Conservation (phyloP, 805 yeast genomes). For the Ascoidea asiatica region DNA sequence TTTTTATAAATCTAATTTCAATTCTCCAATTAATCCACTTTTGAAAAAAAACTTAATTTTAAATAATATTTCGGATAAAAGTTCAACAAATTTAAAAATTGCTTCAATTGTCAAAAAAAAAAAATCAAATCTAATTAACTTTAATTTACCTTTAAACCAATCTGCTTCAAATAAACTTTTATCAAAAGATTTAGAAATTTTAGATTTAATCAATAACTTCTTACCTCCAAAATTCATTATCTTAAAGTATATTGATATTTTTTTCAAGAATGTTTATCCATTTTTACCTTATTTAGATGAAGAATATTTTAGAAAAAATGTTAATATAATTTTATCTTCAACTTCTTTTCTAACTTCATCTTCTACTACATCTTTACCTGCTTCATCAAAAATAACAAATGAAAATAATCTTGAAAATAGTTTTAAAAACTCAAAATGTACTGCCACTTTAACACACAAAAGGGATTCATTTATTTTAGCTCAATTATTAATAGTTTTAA, state of each 20-base stretch:
- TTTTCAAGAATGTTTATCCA: constrained; percentile 30
- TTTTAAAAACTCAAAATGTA: too few relatives aligned
- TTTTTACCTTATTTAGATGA: constrained; percentile 33
- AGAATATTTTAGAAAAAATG: constrained; percentile 15
- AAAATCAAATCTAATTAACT: not conserved
- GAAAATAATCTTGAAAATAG: constrained; percentile 19
- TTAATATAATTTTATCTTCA: constrained; percentile 23
- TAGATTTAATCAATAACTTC: constrained; percentile 16
- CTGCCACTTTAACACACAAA: constrained; percentile 26
- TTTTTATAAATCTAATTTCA: not conserved
- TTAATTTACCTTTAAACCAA: not conserved
- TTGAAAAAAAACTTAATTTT: too few relatives aligned
- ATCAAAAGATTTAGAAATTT: not conserved
- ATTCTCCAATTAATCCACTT: too few relatives aligned
- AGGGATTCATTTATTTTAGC: constrained; percentile 34
- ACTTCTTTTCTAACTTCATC: too few relatives aligned
- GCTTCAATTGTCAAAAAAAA: not conserved
- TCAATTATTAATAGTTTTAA: constrained; percentile 25
- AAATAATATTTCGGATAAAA: not conserved
- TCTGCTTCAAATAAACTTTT: not conserved
- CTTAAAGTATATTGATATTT: constrained; percentile 30
- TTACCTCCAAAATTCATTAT: constrained; percentile 29
- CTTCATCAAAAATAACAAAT: too few relatives aligned
- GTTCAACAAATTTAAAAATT: not conserved
- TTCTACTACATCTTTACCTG: too few relatives aligned